A percentile compares a stretch with the other conserved stretches of the same genome.
Evolutionary conservation across 805 yeast species (phyloP).

Genomic region (Saccharomycopsis javanensis): DNA sequence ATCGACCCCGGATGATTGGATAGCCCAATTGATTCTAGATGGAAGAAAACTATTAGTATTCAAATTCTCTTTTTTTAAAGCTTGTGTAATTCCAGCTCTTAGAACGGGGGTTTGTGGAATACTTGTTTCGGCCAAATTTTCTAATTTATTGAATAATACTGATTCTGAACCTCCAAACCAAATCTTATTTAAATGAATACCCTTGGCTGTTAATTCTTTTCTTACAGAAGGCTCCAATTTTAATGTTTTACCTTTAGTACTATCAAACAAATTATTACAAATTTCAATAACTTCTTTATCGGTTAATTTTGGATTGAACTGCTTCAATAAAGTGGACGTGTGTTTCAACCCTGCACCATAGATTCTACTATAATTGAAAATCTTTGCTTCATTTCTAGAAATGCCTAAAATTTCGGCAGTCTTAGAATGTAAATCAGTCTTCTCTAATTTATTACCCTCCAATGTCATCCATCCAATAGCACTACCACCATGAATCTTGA

Average conservation of each 20-base stretch:
- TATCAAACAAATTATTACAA: constrained; percentile 60
- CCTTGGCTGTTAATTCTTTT: constrained; percentile 20
- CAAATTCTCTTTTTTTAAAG: constrained; percentile 58
- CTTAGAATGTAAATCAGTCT: constrained; percentile 91
- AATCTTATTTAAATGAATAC: constrained; percentile 28
- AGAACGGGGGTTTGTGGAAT: constrained; percentile 82
- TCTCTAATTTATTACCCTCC: constrained; percentile 86
- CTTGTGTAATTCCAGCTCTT: constrained; percentile 89
- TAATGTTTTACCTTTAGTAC: constrained; percentile 63
- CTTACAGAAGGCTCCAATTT: constrained; percentile 24
- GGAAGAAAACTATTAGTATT: constrained; percentile 64
- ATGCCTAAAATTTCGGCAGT: constrained; percentile 88
- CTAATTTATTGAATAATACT: constrained; percentile 80
- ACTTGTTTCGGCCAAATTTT: constrained; percentile 72
- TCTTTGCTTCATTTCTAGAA: constrained; percentile 83
- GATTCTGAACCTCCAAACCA: constrained; percentile 94
- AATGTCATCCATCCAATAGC: constrained; percentile 99
- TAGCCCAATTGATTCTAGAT: constrained; percentile 93
- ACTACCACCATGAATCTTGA: constrained; percentile 87
- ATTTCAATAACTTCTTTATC: constrained; percentile 56
- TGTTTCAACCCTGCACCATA: constrained; percentile 96
- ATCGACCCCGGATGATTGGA: constrained; percentile 97
- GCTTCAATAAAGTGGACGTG: constrained; percentile 74
- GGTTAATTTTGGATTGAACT: constrained; percentile 62
- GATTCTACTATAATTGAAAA: constrained; percentile 92